Evolutionary conservation across 106 monocot genomes (phyloP), one percentile per base, ranked within the genome.

Genomic region (Dactylorhiza incarnata): DNA sequence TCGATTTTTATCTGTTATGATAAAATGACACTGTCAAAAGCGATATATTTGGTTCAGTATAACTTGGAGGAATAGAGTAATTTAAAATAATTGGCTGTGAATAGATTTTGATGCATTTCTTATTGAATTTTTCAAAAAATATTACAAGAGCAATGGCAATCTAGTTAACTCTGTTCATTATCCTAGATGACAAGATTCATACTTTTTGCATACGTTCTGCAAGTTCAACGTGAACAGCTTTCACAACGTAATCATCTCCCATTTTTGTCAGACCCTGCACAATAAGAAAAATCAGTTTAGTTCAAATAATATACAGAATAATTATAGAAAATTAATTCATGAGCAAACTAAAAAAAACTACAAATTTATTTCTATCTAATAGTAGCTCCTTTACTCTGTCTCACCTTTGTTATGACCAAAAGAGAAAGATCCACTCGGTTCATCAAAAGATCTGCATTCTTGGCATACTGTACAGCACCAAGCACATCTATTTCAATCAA

Each of bases 241-340:
- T 97, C 44, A 97, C 91, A 58, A 94, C 97, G 86, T 97, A 97
- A 89, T 94, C 94, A 78, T 97, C 94, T 87, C 97, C 97, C 48
- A 89, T 97, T 91, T 97, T 97, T 53, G 97, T 94, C 66, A 97
- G 84, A 58, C 97, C 97, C 97, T 97, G 77, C 68, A 10, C 74
- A 51, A 23, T 23, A 15, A 65, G 69, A 15, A 59, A 52, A 75
- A n/a, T 9, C 16, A 69, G 17, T 54, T 2, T 16, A 59, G 25
- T 58, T 9, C 5, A 77, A 77, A 2, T 15, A 69, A 17, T 19
- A 69, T 45, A 65, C 0, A 65, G 13, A 65, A 26, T 29, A 25
- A 26, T 20, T 12, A 10, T 1, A 13, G 17, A 52, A 46, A 19
- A 19, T n/a, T 11, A 69, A 66, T 66, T 69, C 12, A 9, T 2